Evolutionary conservation across 192 early-diverging fungal genomes (phyloP).

Genomic region (Neocallimastix lanati): DNA sequence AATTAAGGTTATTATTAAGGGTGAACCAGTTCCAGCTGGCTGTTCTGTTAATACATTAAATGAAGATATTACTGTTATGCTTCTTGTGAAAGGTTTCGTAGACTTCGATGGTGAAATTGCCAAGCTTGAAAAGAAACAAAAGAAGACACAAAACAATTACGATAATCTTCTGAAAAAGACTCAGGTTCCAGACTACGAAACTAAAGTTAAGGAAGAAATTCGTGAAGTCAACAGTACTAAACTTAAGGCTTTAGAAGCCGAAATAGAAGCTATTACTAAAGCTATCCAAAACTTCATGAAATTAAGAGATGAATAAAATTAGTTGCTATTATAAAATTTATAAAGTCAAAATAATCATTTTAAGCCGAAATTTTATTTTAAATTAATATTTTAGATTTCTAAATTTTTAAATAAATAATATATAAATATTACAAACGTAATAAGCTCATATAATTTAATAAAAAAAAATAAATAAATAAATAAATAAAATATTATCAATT

Average conservation of each 20-base stretch:
- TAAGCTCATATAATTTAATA: too few relatives aligned
- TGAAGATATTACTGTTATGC: slow-evolving; percentile 48
- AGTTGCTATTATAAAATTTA: too few relatives aligned
- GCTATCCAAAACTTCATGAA: slow-evolving; percentile 53
- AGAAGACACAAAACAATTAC: slow-evolving; percentile 27
- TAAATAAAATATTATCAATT: too few relatives aligned
- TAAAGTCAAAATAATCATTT: too few relatives aligned
- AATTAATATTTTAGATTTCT: too few relatives aligned
- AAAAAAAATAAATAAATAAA: too few relatives aligned
- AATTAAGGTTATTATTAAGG: slow-evolving; percentile 33
- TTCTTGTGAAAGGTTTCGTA: slow-evolving; percentile 58
- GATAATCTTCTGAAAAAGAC: slow-evolving; percentile 43
- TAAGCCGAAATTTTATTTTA: too few relatives aligned
- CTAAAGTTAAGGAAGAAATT: background rate
- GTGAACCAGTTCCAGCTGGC: slow-evolving; percentile 46
- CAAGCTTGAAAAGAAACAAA: slow-evolving; percentile 58
- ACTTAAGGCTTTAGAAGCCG: slow-evolving; percentile 46
- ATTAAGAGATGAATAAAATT: slow-evolving; percentile 8
- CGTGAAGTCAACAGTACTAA: slow-evolving; percentile 2
- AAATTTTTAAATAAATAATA: too few relatives aligned
- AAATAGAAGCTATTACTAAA: slow-evolving; percentile 47
- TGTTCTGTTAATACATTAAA: slow-evolving; percentile 53
- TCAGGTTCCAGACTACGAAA: slow-evolving; percentile 42
- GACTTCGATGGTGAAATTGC: slow-evolving; percentile 67
- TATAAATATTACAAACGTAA: too few relatives aligned